Conservation (phyloP, 179 eudicot species). For the Spinacia oleracea region DNA sequence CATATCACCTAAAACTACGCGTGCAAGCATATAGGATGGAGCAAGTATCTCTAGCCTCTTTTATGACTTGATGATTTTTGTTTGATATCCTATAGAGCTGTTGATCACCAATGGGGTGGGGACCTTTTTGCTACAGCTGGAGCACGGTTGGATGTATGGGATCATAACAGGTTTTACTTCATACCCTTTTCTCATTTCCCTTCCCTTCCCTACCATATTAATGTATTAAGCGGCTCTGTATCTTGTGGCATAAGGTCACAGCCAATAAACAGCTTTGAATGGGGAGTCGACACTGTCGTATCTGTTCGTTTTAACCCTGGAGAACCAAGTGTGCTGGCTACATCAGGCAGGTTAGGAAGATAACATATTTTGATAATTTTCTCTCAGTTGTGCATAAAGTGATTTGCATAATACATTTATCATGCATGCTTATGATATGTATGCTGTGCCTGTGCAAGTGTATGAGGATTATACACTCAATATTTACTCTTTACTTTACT, state of each 20-base stretch:
- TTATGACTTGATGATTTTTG: background rate
- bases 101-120: constrained; percentile 93
- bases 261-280: constrained; percentile 87
- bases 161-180: constrained; percentile 75
- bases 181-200: constrained; percentile 1
- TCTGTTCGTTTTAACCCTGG: constrained; percentile 96
- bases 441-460: background rate
- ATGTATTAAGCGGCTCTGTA: constrained; percentile 15
- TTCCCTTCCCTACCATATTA: background rate
- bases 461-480: too few relatives aligned
- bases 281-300: constrained; percentile 84
- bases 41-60: background rate
- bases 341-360: constrained; percentile 76
- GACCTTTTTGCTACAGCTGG: constrained; percentile 94
- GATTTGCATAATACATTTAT: background rate
- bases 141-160: constrained; percentile 96
- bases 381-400: background rate
- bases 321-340: constrained; percentile 83
- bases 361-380: background rate
- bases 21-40: too few relatives aligned
- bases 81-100: constrained; percentile 52
- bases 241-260: constrained; percentile 60
- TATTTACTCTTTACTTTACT: background rate
- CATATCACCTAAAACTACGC: too few relatives aligned
- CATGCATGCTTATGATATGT: constrained; percentile 7